Conservation (phyloP, 1,284 basidiomycete species). For the Cerioporus squamosus region DNA sequence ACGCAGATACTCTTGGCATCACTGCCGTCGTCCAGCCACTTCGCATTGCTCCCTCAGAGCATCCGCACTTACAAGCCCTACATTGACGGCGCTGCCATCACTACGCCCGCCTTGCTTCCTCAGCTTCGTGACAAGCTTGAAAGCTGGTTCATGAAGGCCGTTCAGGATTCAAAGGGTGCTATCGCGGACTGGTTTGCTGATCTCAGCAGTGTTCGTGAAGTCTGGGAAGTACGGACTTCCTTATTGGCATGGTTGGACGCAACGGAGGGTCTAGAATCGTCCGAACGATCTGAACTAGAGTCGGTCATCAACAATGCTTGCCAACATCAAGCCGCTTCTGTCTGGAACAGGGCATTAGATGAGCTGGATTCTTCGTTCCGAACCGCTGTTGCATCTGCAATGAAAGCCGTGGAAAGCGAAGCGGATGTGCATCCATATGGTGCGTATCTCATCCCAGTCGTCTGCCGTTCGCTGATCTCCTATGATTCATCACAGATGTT, state of each 20-base stretch:
- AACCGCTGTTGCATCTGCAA: slow-evolving; percentile 40
- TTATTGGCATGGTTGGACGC: slow-evolving; percentile 50
- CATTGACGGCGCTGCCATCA: slow-evolving; percentile 63
- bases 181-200: slow-evolving; percentile 60
- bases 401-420: slow-evolving; percentile 34
- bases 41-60: slow-evolving; percentile 64
- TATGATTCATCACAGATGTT: slow-evolving; percentile 46
- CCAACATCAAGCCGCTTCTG: slow-evolving; percentile 50
- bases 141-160: slow-evolving; percentile 64
- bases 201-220: slow-evolving; percentile 58
- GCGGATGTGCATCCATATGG: slow-evolving; percentile 34
- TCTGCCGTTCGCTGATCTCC: not conserved
- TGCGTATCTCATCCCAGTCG: slow-evolving; percentile 23
- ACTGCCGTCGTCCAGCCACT: slow-evolving; percentile 75
- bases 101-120: slow-evolving; percentile 48
- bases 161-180: slow-evolving; percentile 47
- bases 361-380: slow-evolving; percentile 51
- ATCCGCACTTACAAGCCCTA: slow-evolving; percentile 76
- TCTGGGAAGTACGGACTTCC: slow-evolving; percentile 66
- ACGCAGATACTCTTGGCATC: slow-evolving; percentile 63
- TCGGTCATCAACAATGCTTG: slow-evolving; percentile 55
- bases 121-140: slow-evolving; percentile 51
- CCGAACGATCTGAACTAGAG: slow-evolving; percentile 47
- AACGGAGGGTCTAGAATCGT: slow-evolving; percentile 44
- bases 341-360: slow-evolving; percentile 57